Evolutionary conservation across 306 rosid species (phyloP).

Genomic region (Pterocarpus macrocarpus): DNA sequence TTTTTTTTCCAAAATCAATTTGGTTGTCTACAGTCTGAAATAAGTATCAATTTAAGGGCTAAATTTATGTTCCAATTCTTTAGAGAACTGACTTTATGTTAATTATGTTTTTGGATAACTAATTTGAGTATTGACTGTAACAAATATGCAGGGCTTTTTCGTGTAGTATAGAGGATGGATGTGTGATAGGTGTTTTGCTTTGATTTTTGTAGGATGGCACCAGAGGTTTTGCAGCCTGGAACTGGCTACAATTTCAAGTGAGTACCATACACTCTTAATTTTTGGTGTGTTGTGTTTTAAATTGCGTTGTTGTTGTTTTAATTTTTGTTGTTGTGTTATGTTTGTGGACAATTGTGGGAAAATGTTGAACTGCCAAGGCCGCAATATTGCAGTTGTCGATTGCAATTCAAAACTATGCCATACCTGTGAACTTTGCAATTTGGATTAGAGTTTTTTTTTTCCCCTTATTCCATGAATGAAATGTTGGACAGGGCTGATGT

Average conservation of each 20-base stretch:
- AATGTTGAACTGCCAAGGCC: background rate
- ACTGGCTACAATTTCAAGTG: slow-evolving; percentile 96
- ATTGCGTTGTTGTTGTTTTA: no score
- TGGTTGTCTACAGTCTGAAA: no score
- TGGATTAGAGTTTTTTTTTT: background rate
- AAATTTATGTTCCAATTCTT: no score
- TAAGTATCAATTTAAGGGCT: no score
- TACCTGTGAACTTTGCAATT: background rate
- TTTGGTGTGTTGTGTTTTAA: background rate
- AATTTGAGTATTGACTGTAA: background rate
- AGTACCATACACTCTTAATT: slow-evolving; percentile 33
- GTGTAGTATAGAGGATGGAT: background rate
- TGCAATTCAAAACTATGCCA: background rate
- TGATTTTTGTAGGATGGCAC: slow-evolving; percentile 90
- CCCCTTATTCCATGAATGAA: background rate
- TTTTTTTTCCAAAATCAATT: no score
- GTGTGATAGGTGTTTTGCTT: background rate
- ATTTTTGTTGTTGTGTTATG: background rate
- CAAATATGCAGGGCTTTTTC: background rate
- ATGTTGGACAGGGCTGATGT: slow-evolving; percentile 64
- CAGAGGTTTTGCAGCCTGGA: slow-evolving; percentile 99
- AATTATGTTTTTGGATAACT: background rate
- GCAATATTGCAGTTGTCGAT: no score
- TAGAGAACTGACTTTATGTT: no score
- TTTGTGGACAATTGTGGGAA: background rate